Evolutionary conservation across 139 green algal genomes (phyloP), one percentile per base, ranked within the genome.

Genomic region (Deuterostichococcus epilithicus): DNA sequence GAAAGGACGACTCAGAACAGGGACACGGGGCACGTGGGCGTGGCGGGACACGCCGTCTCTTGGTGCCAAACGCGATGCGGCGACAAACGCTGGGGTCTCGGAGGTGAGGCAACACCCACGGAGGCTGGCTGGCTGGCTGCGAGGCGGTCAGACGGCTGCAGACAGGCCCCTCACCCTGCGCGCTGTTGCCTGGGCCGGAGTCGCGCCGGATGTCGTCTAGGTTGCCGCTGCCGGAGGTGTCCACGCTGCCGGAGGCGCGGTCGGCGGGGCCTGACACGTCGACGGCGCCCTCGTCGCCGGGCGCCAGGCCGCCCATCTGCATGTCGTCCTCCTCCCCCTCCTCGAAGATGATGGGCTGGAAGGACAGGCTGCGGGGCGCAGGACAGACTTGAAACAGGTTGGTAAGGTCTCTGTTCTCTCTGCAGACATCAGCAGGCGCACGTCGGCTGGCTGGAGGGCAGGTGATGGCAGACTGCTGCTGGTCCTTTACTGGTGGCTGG

Each of bases 301-400:
- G 52, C 52, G 26, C 18, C 52, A 63, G 8, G 52, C 52, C 52
- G 10, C 10, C 52, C 52, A 63, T 20, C 52, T 63, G 52, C 52
- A 63, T 23, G 13, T 63, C 52, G 52, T 63, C 52, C 52, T 63
- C 52, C 8, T 63, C 13, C 18, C 18, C 52, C 13, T 63, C 52
- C 52, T 63, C 52, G 52, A 63, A 63, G 52, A 63, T 63, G 52
- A 63, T 63, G 52, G 52, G 52, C 52, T 63, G 52, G 52, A 63
- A 63, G 52, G 26, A 20, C 52, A 63, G 5, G 65, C 65, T 70
- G 32, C 32, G 8, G 22, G 8, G 47, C 47, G 52, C 52, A 63
- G 20, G 13, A 23, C 8, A 13, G 18, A 63, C 18, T 5, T 63
- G 18, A n/a, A 22, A 65, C 47, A 22, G 20, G 20, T 18, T n/a